Evolutionary conservation across 2,329 filamentous ascomycete species (phyloP), one percentile per base, ranked within the genome.

Genomic region (Pseudocercospora macadamiae): DNA sequence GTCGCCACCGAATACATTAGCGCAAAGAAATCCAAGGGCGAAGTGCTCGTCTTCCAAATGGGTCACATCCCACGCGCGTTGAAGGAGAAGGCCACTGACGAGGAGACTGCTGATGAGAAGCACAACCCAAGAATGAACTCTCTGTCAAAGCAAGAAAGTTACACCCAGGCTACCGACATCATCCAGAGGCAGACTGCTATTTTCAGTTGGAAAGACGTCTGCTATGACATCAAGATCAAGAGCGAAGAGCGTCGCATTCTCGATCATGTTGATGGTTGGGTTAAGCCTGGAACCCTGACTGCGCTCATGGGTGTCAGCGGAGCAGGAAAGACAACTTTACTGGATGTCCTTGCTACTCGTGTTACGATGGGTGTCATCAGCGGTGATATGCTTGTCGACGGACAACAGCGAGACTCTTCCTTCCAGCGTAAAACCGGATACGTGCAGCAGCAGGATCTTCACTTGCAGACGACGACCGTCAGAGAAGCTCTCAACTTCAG

Each of bases 371-470:
- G 93, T 76, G 88, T 96, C 16, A 90, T 96, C 48, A 86, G 85
- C 5, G 93, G 93, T 54, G 88, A 93, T 67, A 95, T 96, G 88
- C 77, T 91, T n/a, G 88, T 93, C 6, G 89, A 93, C 65, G 89
- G 89, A 1, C 82, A 80, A 34, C 86, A 85, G 25, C 86, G 90
- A 47, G 91, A 96, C 65, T 82, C 82, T 42, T 91, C 89, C 0
- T 96, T 96, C 82, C 92, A 96, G 74, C 89, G 92, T 64, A 95
- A 93, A 77, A 96, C 91, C 0, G 92, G 92, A 49, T 96, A 96
- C 67, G 92, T 93, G 32, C 91, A 96, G 71, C 93, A 96, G 73
- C 91, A 96, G 73, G 93, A 97, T 83, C 82, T 96, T 12, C 93
- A 96, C 72, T 80, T 96, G 42, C 82, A 88, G 47, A 96, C 91